Conservation (phyloP, 2,329 filamentous ascomycete species). For the Rutstroemia sydowiana region DNA sequence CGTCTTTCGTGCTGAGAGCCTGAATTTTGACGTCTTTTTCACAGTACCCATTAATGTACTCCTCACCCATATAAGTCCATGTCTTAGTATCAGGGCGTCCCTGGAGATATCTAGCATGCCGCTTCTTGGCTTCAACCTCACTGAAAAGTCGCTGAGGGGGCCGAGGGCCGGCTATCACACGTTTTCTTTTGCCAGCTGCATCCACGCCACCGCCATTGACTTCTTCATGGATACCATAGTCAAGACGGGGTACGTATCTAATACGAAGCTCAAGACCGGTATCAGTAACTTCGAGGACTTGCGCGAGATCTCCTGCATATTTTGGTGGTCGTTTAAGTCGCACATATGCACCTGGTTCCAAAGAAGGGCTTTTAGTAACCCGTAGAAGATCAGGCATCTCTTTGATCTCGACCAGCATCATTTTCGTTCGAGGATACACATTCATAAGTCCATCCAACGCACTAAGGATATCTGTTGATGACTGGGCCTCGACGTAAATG, state of each 20-base stretch:
- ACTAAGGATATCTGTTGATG: constrained; percentile 76
- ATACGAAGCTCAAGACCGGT: constrained; percentile 87
- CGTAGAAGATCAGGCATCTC: constrained; percentile 96
- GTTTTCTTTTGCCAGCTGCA: constrained; percentile 63
- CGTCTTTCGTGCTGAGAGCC: constrained; percentile 75
- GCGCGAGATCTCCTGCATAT: constrained; percentile 83
- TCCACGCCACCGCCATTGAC: constrained; percentile 34
- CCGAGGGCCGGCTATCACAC: constrained; percentile 55
- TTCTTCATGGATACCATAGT: constrained; percentile 87
- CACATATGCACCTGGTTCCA: constrained; percentile 87
- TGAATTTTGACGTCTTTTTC: constrained; percentile 92
- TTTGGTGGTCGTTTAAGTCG: constrained; percentile 73
- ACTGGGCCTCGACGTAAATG: constrained; percentile 87
- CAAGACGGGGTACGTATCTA: constrained; percentile 79
- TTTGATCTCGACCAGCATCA: constrained; percentile 86
- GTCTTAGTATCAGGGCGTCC: constrained; percentile 47
- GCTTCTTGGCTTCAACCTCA: constrained; percentile 85
- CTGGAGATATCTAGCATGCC: constrained; percentile 56
- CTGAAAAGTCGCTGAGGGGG: constrained; percentile 89
- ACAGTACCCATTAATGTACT: constrained; percentile 87
- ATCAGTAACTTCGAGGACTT: constrained; percentile 85
- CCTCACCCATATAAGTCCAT: constrained; percentile 81
- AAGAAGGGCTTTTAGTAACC: constrained; percentile 75
- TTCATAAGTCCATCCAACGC: constrained; percentile 80
- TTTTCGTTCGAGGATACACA: constrained; percentile 80